phyloP scores from a whole-genome alignment of 345 rosid genomes.

The Stellera chamaejasme region DNA sequence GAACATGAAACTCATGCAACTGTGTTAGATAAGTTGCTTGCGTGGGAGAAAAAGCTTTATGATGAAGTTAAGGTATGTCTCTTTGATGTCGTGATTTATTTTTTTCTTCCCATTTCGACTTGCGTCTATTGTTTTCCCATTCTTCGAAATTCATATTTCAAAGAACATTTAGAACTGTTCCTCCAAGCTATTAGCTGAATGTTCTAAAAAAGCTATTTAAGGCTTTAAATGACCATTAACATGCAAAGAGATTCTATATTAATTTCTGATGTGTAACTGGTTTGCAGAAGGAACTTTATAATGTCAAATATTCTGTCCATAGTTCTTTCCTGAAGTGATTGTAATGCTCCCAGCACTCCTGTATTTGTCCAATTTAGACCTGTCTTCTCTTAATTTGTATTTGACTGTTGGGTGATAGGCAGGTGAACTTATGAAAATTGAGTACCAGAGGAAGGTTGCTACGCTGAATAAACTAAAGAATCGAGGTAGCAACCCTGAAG shows the following conservation, averaged over 20 bases:
- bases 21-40: slow-evolving; percentile 90
- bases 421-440: slow-evolving; percentile 87
- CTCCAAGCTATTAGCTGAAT: no score
- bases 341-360: not conserved
- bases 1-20: slow-evolving; percentile 94
- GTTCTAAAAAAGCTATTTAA: no score
- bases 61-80: slow-evolving; percentile 89
- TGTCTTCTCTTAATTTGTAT: slow-evolving; percentile 17
- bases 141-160: not conserved
- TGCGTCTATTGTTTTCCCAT: not conserved
- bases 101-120: not conserved
- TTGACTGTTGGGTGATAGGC: slow-evolving; percentile 44
- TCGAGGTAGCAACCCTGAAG: slow-evolving; percentile 58
- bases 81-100: not conserved
- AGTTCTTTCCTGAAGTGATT: no score
- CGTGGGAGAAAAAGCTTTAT: slow-evolving; percentile 97
- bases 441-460: slow-evolving; percentile 79
- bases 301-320: no score
- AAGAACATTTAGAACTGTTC: no score
- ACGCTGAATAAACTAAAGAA: slow-evolving; percentile 63
- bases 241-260: no score
- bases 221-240: no score
- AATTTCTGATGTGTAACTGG: no score
- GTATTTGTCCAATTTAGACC: not conserved
- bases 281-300: no score